These are phyloP conservation scores for Benincasa hispida DNA, from an alignment of 306 rosid genomes.

Conservation along the genomic window DNA sequence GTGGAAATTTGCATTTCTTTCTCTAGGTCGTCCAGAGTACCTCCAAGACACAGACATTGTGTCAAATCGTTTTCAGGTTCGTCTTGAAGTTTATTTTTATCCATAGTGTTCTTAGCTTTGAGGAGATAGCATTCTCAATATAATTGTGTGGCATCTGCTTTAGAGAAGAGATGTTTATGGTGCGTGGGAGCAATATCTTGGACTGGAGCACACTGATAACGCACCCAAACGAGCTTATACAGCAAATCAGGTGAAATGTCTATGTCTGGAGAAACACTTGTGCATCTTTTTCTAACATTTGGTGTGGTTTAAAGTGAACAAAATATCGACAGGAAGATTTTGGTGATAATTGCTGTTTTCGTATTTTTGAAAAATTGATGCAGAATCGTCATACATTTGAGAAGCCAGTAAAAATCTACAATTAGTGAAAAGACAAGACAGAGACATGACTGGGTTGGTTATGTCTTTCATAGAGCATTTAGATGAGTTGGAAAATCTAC, in stretches of 20 bases:
- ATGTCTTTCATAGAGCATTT: conserved; percentile 5
- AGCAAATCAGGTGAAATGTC: conserved; percentile 48
- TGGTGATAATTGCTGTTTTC: neutral
- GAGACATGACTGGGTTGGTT: neutral
- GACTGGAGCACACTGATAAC: conserved; percentile 82
- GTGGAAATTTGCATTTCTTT: conserved; percentile 90
- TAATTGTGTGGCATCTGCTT: conserved; percentile 11
- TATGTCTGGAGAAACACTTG: neutral
- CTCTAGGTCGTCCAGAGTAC: conserved; percentile 85
- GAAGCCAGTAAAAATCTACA: conserved; percentile 88
- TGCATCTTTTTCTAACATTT: neutral
- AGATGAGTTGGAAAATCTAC: conserved; percentile 32
- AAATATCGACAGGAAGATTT: neutral
- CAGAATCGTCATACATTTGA: conserved; percentile 85
- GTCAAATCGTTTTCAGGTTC: conserved; percentile 76
- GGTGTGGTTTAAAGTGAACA: neutral
- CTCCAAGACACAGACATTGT: conserved; percentile 73
- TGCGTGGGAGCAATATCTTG: conserved; percentile 97
- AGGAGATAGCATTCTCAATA: neutral
- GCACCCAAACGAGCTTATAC: conserved; percentile 78
- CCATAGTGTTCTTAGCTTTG: neutral
- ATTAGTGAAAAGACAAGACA: conserved; percentile 31
- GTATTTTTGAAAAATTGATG: conserved; percentile 16
- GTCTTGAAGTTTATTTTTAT: neutral
- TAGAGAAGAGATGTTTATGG: conserved; percentile 90